Evolutionary conservation across 139 green algal species (phyloP).

Genomic region (Tetratostichococcus sp.): DNA sequence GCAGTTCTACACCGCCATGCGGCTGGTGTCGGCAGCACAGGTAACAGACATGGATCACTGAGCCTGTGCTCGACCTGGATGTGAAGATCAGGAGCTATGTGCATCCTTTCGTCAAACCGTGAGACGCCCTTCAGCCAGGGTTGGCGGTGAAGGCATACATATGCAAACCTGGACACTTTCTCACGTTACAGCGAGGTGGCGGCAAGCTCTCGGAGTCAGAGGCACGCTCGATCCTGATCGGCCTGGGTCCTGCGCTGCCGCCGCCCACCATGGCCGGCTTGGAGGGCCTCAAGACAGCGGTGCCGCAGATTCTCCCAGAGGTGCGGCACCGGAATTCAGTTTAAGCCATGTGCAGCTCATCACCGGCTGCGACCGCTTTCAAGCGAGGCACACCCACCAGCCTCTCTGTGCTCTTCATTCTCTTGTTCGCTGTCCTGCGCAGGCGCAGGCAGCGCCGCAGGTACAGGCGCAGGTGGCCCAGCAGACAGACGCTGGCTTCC

Average conservation of each 20-base stretch:
- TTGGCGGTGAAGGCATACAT: no score
- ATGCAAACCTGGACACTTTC: no score
- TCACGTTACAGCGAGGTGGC: conserved; percentile 30
- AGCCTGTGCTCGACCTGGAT: no score
- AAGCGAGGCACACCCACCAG: no score
- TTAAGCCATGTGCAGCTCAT: not conserved
- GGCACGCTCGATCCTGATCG: conserved; percentile 47
- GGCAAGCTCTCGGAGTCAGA: conserved; percentile 41
- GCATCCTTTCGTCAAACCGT: no score
- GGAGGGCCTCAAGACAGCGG: not conserved
- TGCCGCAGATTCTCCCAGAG: not conserved
- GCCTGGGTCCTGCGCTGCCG: conserved; percentile 50
- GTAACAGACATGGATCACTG: no score
- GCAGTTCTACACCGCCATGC: conserved; percentile 75
- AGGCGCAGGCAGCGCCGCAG: not conserved
- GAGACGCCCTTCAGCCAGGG: no score
- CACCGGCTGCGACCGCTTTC: no score
- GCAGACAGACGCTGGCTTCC: conserved; percentile 21
- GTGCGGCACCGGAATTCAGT: not conserved
- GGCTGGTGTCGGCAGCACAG: conserved; percentile 78
- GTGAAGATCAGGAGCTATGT: no score
- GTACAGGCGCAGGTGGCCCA: not conserved
- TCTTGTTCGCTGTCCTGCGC: no score
- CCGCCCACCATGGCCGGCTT: conserved; percentile 49
- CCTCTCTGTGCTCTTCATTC: no score